Evolutionary conservation across 176 grass and related monocot genomes (phyloP), one percentile per base, ranked within the genome.

Genomic region (Oryza coarctata): DNA sequence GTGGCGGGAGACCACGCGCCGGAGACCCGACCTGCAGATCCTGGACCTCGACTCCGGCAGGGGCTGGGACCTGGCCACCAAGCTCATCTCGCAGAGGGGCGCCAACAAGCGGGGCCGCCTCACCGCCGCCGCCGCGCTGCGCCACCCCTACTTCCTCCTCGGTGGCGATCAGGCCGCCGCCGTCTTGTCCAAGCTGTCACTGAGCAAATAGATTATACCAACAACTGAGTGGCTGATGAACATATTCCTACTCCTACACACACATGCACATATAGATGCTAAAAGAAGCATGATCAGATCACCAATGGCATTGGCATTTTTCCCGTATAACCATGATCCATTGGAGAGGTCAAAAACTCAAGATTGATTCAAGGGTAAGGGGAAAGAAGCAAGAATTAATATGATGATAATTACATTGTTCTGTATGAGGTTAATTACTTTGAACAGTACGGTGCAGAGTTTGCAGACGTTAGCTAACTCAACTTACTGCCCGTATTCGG

Each of bases 51-150:
- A 99, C 76, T 86, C 89, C 22, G 88, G 92, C 4, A 86, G 96
- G 34, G 96, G 96, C 0, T 99, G 96, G 96, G 89, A 99, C 90
- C 94, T 99, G n/a, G 96, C 87, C 11, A 99, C 96, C 76, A 99
- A 93, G 86, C 87, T 93, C 79, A 75, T 99, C 77, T 76, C 96
- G 5, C n/a, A 95, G 87, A 78, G 96, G 12, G 88, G 73, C 64
- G 74, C 82, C 87, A 65, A 90, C 69, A 80, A 90, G 11, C 58
- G 89, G 36, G 96, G 91, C 2, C 58, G 96, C 22, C 72, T 99
- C 33, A 87, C 96, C 39, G 90, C 96, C 17, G 85, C 89, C 33
- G 93, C 93, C 30, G 96, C 93, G 43, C 86, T 99, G 70, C 84
- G 96, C 2, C 96, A 99, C 82, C 93, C 91, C 3, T 99, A 99